Conservation (phyloP, 495 filamentous ascomycete genomes). For the Penicillium pulvis region DNA sequence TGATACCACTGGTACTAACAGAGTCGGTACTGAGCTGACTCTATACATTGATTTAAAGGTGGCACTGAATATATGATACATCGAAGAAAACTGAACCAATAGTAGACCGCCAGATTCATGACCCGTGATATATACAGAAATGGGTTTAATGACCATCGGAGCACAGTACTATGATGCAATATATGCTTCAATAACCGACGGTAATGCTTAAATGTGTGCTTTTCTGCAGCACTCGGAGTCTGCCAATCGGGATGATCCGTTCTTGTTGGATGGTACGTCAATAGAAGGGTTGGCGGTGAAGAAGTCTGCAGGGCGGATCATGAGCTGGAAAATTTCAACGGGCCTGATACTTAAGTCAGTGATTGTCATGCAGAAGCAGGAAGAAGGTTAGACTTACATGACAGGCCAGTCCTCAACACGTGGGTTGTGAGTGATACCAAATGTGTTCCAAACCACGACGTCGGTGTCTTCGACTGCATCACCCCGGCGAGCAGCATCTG, state of each 20-base stretch:
- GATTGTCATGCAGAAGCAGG: not conserved
- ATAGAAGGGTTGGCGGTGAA: constrained; percentile 74
- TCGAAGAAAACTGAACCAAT: not conserved
- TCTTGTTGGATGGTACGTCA: constrained; percentile 66
- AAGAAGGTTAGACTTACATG: constrained; percentile 49
- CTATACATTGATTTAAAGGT: not conserved
- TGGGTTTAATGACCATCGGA: not conserved
- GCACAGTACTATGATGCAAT: not conserved
- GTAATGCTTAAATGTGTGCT: constrained; percentile 33
- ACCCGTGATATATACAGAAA: not conserved
- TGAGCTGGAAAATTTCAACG: constrained; percentile 59
- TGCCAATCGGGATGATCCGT: constrained; percentile 53
- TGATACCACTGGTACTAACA: no score
- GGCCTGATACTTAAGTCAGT: constrained; percentile 41
- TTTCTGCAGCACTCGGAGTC: constrained; percentile 39
- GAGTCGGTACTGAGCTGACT: no score
- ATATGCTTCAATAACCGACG: not conserved
- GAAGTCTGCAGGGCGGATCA: constrained; percentile 75
- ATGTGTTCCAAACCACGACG: constrained; percentile 54
- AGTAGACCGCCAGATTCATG: not conserved
- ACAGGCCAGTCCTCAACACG: constrained; percentile 67
- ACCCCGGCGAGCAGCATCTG: constrained; percentile 56
- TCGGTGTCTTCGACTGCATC: constrained; percentile 53
- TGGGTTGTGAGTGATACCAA: constrained; percentile 67
- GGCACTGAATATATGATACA: not conserved